phyloP scores from a whole-genome alignment of 2,329 filamentous ascomycete species.

The Colletotrichum camelliae region DNA sequence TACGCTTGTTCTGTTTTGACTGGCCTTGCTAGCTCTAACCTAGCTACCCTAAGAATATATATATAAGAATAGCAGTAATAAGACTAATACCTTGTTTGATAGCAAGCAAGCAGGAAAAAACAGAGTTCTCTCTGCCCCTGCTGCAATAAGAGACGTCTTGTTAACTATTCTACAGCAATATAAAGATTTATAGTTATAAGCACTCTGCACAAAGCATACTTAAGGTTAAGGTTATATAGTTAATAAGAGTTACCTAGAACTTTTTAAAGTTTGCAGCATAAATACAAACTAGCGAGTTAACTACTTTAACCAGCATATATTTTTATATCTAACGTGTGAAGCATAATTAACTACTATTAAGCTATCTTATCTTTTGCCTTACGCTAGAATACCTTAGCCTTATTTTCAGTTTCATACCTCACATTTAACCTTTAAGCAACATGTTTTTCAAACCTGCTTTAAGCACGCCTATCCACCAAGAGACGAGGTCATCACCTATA shows the following conservation, averaged over 20 bases:
- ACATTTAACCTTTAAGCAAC: background rate
- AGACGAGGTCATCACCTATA: background rate
- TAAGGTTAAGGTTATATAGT: background rate
- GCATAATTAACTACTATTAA: background rate
- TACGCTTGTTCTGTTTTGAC: too few species aligned
- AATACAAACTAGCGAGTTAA: background rate
- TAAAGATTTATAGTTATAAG: too few species aligned
- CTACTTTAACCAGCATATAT: background rate
- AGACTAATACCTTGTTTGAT: too few species aligned
- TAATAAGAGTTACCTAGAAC: background rate
- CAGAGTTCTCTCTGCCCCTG: too few species aligned
- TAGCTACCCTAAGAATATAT: too few species aligned
- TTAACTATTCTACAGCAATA: too few species aligned
- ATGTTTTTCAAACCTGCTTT: background rate
- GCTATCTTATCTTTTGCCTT: background rate
- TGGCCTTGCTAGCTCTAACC: too few species aligned
- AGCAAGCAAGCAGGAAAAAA: too few species aligned
- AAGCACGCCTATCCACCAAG: background rate
- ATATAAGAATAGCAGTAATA: too few species aligned
- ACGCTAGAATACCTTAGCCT: background rate
- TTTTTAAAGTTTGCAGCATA: background rate
- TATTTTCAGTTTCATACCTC: background rate
- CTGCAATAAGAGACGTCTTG: too few species aligned
- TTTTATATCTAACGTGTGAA: background rate
- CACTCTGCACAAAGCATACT: too few species aligned